Evolutionary conservation across 345 rosid genomes (phyloP).

Genomic region (Syzygium oleosum): DNA sequence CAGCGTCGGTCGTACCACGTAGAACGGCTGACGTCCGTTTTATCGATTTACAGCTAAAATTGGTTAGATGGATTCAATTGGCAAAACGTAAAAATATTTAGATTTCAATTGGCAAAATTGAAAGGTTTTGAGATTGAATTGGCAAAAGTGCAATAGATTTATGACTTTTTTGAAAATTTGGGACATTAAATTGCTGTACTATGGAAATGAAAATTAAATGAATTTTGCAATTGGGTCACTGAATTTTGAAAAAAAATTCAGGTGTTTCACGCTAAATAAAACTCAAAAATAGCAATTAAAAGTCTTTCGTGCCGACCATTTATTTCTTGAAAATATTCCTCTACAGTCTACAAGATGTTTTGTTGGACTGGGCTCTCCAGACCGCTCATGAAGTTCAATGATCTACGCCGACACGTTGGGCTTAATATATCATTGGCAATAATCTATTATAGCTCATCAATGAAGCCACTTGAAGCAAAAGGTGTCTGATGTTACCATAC

Average conservation of each 20-base stretch:
- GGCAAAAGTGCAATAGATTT: too few species aligned
- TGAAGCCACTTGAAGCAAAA: neutral
- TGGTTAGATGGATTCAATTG: too few species aligned
- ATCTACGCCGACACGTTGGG: neutral
- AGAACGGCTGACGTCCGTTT: too few species aligned
- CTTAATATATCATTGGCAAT: neutral
- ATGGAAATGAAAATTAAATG: neutral
- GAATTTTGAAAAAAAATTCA: neutral
- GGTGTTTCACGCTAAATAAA: neutral
- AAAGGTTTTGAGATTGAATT: too few species aligned
- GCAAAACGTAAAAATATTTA: too few species aligned
- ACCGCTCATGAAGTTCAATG: neutral
- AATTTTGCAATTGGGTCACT: neutral
- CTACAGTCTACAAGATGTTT: neutral
- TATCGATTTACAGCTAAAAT: too few species aligned
- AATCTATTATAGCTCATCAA: neutral
- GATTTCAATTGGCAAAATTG: too few species aligned
- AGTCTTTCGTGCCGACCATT: neutral
- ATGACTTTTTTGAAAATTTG: too few species aligned
- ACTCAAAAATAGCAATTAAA: neutral
- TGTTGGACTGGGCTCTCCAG: neutral
- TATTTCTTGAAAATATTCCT: neutral
- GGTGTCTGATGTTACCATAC: neutral
- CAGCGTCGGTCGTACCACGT: too few species aligned
- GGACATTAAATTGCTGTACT: neutral